Percentiles rank a stretch among this genome's conserved stretches.
These are phyloP conservation scores for Aspergillus sergii DNA, from an alignment of 2,329 filamentous ascomycete species.

Conservation along the genomic window DNA sequence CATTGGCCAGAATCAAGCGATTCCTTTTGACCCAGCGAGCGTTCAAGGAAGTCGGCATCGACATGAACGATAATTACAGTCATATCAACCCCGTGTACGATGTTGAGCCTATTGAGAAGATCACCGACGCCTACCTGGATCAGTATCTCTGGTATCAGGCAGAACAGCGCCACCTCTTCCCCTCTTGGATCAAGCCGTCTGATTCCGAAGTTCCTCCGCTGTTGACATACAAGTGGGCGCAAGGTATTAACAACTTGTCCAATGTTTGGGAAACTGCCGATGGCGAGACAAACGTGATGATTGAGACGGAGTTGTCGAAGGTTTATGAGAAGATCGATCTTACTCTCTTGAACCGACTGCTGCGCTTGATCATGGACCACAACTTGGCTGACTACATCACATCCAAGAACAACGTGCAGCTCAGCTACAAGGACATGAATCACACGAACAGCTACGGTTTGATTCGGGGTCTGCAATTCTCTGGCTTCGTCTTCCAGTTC, in stretches of 20 bases:
- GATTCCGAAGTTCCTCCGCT: constrained; percentile 96
- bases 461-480: constrained; percentile 97
- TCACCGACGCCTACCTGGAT: constrained; percentile 96
- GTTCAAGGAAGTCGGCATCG: constrained; percentile 98
- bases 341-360: constrained; percentile 87
- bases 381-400: constrained; percentile 99
- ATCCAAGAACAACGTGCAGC: constrained; percentile 97
- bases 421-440: constrained; percentile 99
- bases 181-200: constrained; percentile 98
- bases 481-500: constrained; percentile 98
- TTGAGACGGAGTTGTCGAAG: constrained; percentile 97
- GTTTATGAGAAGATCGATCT: constrained; percentile 99
- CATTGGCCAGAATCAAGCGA: constrained; percentile 92
- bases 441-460: constrained; percentile 98
- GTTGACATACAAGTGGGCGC: constrained; percentile 97
- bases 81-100: constrained; percentile 99
- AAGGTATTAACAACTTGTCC: constrained; percentile 97
- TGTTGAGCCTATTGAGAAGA: constrained; percentile 98
- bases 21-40: constrained; percentile 95
- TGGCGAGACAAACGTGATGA: constrained; percentile 97
- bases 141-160: constrained; percentile 99
- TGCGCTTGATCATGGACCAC: constrained; percentile 98
- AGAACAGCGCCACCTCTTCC: constrained; percentile 94
- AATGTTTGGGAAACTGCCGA: constrained; percentile 93
- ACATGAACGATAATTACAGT: constrained; percentile 99